phyloP scores from a whole-genome alignment of 768 basidiomycete species.

The Panaeolus cyanescens region DNA sequence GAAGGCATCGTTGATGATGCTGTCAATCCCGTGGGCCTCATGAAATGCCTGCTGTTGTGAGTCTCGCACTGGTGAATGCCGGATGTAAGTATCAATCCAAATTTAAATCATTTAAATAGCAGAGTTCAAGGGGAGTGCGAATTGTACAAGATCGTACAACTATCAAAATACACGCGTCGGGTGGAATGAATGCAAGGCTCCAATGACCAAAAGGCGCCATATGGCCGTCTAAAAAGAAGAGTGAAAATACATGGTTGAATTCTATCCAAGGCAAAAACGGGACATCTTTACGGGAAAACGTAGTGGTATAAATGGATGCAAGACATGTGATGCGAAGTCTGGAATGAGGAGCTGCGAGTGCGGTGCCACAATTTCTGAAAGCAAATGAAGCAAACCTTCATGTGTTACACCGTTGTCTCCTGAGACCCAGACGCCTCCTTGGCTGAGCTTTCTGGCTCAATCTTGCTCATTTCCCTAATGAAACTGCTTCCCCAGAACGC shows the following conservation, averaged over 20 bases:
- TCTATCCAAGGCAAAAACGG: background rate
- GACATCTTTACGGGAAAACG: background rate
- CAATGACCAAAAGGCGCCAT: background rate
- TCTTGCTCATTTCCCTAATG: constrained; percentile 78
- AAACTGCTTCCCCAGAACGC: constrained; percentile 93
- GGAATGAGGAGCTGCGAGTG: background rate
- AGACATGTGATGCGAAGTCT: background rate
- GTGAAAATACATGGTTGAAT: background rate
- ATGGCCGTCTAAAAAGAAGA: background rate
- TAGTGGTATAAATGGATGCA: background rate
- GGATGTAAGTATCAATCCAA: too few species aligned
- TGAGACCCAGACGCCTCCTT: constrained; percentile 23
- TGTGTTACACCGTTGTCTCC: constrained; percentile 28
- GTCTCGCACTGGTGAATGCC: too few species aligned
- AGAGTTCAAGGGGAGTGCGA: too few species aligned
- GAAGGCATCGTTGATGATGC: background rate
- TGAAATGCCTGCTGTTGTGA: too few species aligned
- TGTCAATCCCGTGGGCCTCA: too few species aligned
- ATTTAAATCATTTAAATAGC: too few species aligned
- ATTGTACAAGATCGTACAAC: too few species aligned
- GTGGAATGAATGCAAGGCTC: background rate
- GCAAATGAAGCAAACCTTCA: constrained; percentile 8
- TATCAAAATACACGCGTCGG: background rate
- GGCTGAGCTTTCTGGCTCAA: constrained; percentile 43
- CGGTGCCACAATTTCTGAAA: background rate